phyloP scores from a whole-genome alignment of 306 rosid species.

The Canavalia ensiformis region DNA sequence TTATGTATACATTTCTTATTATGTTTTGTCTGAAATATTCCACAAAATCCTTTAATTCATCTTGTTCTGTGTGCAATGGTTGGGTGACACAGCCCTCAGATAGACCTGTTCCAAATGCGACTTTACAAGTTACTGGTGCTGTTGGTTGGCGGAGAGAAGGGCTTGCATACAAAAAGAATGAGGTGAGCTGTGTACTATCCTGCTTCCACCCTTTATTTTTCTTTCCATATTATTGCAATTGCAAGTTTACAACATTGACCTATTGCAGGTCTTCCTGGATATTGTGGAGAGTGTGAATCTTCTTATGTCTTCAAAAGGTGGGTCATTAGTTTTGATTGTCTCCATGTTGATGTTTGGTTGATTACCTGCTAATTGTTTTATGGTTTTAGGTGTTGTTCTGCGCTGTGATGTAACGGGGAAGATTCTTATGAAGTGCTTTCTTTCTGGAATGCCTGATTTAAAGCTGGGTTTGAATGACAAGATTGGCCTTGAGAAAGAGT shows the following conservation, averaged over 20 bases:
- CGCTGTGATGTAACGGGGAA: conserved; percentile 95
- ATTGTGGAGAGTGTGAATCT: conserved; percentile 95
- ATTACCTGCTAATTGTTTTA: conserved; percentile 48
- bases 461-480: conserved; percentile 97
- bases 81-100: conserved; percentile 66
- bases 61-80: conserved; percentile 17
- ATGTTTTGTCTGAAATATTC: conserved; percentile 11
- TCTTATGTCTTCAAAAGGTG: conserved; percentile 96
- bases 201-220: conserved; percentile 27
- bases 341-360: conserved; percentile 28
- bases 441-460: conserved; percentile 97
- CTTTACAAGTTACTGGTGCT: conserved; percentile 96
- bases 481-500: conserved; percentile 98
- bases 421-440: conserved; percentile 96
- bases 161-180: conserved; percentile 88
- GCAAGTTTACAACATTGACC: conserved; percentile 42
- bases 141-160: conserved; percentile 99
- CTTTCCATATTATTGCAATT: not conserved
- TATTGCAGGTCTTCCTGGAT: conserved; percentile 86
- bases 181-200: conserved; percentile 55
- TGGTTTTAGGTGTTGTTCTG: conserved; percentile 77
- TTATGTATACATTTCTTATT: not conserved
- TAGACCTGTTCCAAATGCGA: conserved; percentile 89
- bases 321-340: conserved; percentile 42
- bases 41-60: conserved; percentile 30